Evolutionary conservation across 768 basidiomycete genomes (phyloP), one percentile per base, ranked within the genome.

Genomic region (Dioszegia aurantiaca): DNA sequence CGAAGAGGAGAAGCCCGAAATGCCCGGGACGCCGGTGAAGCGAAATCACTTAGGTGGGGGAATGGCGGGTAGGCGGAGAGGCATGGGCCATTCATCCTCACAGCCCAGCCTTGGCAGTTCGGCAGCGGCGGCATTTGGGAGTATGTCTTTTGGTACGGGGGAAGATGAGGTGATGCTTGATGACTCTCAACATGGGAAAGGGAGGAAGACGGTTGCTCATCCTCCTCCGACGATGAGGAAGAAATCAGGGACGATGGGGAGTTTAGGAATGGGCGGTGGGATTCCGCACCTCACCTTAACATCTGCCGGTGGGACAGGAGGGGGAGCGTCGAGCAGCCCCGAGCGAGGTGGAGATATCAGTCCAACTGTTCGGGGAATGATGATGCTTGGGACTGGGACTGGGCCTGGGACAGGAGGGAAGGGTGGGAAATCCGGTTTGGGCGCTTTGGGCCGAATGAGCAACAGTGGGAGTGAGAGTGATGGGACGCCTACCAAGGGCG

Each of bases 1-100:
- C 16, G 61, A 41, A 10, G 71, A 70, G 9, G 60, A 54, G n/a
- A 72, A 70, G 45, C 60, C 58, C 2, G 56, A 49, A 37, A 77
- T 77, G 75, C 75, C 75, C 5, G 75, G 63, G 47, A 77, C 75
- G 14, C 75, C 75, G 0, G 73, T 75, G 39, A 77, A 77, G 63
- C 68, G 65, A 56, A 56, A 63, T 56, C 56, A 57, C 19, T 61
- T 59, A 33, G 47, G 56, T 60, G 30, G 30, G n/a, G 48, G 43
- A 39, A 27, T 40, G 17, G 48, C 33, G 6, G 33, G 33, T 14
- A 14, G 33, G 6, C 33, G 46, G 36, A 36, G 51, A 41, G 31
- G 40, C 55, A 46, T 42, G 44, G 37, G 58, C 27, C 42, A 59
- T 42, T 30, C n/a, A 10, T 39, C 36, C 23, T 26, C 23, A 27